A percentile compares a stretch with the other conserved stretches of the same genome.
phyloP scores from a whole-genome alignment of 2,329 filamentous ascomycete species.

The Cordyceps tenuipes region DNA sequence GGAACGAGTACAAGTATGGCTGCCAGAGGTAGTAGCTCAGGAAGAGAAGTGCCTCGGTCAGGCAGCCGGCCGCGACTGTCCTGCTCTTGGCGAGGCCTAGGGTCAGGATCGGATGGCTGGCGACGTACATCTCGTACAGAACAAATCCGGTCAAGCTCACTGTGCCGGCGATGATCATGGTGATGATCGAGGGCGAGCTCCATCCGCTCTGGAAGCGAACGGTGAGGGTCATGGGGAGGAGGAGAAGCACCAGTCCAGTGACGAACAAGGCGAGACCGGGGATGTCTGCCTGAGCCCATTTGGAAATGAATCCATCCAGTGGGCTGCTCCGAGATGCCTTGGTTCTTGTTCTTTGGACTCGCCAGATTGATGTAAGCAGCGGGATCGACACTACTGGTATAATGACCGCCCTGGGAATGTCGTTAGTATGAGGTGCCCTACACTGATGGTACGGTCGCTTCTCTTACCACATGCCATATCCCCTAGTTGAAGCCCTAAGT shows the following conservation, averaged over 20 bases:
- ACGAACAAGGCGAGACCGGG: not conserved
- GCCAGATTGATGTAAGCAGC: conserved; percentile 41
- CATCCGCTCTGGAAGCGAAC: conserved; percentile 3
- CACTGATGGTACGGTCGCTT: not conserved
- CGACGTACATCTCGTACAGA: not conserved
- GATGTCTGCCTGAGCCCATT: not conserved
- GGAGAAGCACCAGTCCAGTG: not conserved
- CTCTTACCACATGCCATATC: conserved; percentile 47
- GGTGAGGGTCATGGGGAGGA: conserved; percentile 4
- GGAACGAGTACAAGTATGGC: conserved; percentile 9
- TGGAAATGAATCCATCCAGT: conserved; percentile 10
- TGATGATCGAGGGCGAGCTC: not conserved
- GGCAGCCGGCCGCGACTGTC: conserved; percentile 3
- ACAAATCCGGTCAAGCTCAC: conserved; percentile 5
- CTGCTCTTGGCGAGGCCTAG: not conserved
- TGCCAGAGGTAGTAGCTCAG: conserved; percentile 6
- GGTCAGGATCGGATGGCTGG: not conserved
- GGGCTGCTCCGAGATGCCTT: conserved; percentile 19
- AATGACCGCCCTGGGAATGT: conserved; percentile 39
- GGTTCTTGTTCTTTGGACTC: conserved; percentile 44
- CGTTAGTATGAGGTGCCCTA: too few relatives aligned
- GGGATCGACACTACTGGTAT: conserved; percentile 48
- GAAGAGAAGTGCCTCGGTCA: conserved; percentile 4
- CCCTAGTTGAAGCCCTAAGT: conserved; percentile 24
- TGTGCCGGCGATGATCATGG: not conserved